phyloP scores from a whole-genome alignment of 257 asterid genomes.

The Schizonepeta tenuifolia region DNA sequence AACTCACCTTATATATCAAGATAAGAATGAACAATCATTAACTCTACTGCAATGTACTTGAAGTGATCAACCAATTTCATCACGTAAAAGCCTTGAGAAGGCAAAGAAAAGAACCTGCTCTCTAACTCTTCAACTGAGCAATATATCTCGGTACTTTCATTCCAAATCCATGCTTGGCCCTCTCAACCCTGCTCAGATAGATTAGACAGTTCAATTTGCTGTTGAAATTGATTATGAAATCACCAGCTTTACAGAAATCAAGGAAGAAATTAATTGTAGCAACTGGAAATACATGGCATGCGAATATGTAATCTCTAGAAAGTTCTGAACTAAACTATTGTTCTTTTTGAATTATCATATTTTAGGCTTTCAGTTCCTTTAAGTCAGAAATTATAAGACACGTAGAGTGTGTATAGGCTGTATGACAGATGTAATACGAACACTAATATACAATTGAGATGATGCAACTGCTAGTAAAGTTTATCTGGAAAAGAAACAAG shows the following conservation, averaged over 20 bases:
- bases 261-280: not conserved
- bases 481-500: no score
- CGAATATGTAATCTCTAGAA: not conserved
- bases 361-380: not conserved
- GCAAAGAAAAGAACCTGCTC: slow-evolving; percentile 29
- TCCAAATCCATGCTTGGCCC: slow-evolving; percentile 86
- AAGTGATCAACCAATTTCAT: not conserved
- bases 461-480: slow-evolving; percentile 14
- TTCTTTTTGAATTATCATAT: not conserved
- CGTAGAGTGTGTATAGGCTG: no score
- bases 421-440: no score
- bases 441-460: not conserved
- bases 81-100: not conserved
- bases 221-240: not conserved
- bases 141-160: slow-evolving; percentile 76
- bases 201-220: not conserved
- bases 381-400: no score
- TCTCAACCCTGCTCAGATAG: slow-evolving; percentile 70
- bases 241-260: not conserved
- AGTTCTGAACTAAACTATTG: no score
- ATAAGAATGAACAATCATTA: slow-evolving; percentile 27
- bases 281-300: not conserved
- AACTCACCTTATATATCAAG: slow-evolving; percentile 10
- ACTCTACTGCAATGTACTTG: slow-evolving; percentile 3
- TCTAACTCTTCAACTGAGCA: slow-evolving; percentile 42